Percentiles rank a stretch among this genome's conserved stretches.
These are phyloP conservation scores for Stachybotrys chartarum DNA, from an alignment of 2,329 filamentous ascomycete species.

Conservation along the genomic window DNA sequence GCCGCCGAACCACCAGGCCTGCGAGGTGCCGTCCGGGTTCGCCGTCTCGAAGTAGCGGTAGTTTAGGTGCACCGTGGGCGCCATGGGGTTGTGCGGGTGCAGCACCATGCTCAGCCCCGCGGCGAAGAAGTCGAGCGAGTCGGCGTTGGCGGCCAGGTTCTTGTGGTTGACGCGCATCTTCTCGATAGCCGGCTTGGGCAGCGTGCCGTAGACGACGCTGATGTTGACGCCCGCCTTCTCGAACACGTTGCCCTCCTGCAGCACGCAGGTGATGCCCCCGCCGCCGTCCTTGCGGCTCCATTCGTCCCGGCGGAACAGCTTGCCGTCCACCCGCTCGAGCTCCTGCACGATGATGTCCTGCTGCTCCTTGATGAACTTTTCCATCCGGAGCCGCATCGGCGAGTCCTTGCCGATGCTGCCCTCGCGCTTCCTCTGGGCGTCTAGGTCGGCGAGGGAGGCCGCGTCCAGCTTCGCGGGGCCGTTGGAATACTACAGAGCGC, in stretches of 20 bases:
- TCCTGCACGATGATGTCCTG: conserved; percentile 81
- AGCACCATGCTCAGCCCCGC: conserved; percentile 88
- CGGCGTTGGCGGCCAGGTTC: conserved; percentile 69
- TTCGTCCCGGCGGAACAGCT: conserved; percentile 72
- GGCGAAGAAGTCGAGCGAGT: conserved; percentile 90
- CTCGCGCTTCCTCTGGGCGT: conserved; percentile 74
- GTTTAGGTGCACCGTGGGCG: conserved; percentile 94
- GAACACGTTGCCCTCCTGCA: conserved; percentile 95
- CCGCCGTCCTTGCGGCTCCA: conserved; percentile 87
- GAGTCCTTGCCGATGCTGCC: conserved; percentile 60
- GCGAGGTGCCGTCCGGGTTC: conserved; percentile 69
- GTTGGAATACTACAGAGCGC: conserved; percentile 26
- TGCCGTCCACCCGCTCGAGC: conserved; percentile 77
- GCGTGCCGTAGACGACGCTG: conserved; percentile 85
- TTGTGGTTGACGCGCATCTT: conserved; percentile 96
- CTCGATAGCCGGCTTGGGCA: conserved; percentile 79
- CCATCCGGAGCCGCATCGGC: conserved; percentile 97
- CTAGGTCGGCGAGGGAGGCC: conserved; percentile 75
- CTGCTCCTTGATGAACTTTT: conserved; percentile 88
- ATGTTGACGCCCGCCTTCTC: conserved; percentile 97
- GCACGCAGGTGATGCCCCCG: conserved; percentile 86
- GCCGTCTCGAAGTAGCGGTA: conserved; percentile 98
- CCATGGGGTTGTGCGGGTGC: conserved; percentile 92
- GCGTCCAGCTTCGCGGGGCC: conserved; percentile 46
- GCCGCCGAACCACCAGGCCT: conserved; percentile 97